These are phyloP conservation scores for Trypanosoma melophagium DNA, from an alignment of 208 protist species.

Conservation along the genomic window DNA sequence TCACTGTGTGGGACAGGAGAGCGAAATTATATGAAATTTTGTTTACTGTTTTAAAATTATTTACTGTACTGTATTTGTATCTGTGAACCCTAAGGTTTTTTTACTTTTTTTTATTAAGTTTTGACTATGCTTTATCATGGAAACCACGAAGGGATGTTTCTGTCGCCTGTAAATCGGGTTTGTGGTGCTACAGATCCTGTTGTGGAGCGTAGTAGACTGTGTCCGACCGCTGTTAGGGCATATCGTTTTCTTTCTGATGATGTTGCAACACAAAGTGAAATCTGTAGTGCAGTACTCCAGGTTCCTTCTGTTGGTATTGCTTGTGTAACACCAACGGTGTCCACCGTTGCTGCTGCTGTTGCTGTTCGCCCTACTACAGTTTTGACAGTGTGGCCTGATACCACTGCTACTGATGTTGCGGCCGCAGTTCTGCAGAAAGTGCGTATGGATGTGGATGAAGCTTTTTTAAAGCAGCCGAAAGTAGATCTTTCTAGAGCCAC, in stretches of 20 bases:
- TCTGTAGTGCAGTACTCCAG: conserved; percentile 35
- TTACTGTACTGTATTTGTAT: no score
- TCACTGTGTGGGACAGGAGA: no score
- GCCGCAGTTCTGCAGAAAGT: conserved; percentile 32
- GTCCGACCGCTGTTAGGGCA: conserved; percentile 25
- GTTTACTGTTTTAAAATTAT: no score
- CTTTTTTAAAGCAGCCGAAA: conserved; percentile 1
- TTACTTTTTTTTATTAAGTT: no score
- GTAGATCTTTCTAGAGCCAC: no score
- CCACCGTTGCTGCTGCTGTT: not conserved
- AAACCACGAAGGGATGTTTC: not conserved
- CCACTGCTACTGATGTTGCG: conserved; percentile 48
- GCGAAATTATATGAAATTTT: no score
- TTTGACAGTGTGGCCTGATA: conserved; percentile 59
- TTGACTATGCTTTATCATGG: conserved; percentile 4
- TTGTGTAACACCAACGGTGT: not conserved
- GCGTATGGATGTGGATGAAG: conserved; percentile 28
- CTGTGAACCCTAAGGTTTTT: no score
- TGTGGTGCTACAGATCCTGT: conserved; percentile 6
- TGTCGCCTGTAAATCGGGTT: not conserved
- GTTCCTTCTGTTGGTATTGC: conserved; percentile 29
- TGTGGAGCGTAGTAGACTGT: conserved; percentile 16
- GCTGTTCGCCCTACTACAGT: conserved; percentile 26
- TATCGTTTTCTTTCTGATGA: conserved; percentile 24
- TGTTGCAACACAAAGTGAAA: conserved; percentile 31